A percentile compares a stretch with the other conserved stretches of the same genome.
Evolutionary conservation across 139 green algal species (phyloP).

Genomic region (Monoraphidium neglectum): DNA sequence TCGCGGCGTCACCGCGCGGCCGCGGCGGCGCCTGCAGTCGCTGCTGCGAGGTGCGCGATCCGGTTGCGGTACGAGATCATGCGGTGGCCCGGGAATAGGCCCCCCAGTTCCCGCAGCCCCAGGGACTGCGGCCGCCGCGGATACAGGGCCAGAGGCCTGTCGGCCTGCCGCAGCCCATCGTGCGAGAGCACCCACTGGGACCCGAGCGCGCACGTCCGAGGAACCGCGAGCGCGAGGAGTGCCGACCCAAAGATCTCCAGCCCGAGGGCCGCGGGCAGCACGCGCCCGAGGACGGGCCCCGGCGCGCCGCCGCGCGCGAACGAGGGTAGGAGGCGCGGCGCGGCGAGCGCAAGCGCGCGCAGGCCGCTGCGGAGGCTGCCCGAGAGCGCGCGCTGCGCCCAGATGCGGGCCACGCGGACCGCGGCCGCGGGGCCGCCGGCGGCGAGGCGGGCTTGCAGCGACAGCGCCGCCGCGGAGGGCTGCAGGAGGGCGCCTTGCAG

Average conservation of each 20-base stretch:
- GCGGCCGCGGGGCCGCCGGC: too few relatives aligned
- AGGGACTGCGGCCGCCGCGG: background rate
- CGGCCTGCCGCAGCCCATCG: background rate
- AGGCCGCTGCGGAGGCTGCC: conserved; percentile 6
- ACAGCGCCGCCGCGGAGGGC: too few relatives aligned
- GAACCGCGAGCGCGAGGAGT: background rate
- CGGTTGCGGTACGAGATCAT: conserved; percentile 28
- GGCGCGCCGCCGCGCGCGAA: too few relatives aligned
- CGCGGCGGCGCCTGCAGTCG: too few relatives aligned
- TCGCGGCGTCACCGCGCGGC: too few relatives aligned
- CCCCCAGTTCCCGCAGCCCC: conserved; percentile 11
- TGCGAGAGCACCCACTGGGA: conserved; percentile 25
- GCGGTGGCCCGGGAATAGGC: conserved; percentile 25
- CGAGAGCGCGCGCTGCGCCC: too few relatives aligned
- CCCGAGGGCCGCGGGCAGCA: background rate
- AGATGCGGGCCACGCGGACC: too few relatives aligned
- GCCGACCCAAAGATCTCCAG: conserved; percentile 11
- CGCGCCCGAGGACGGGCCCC: background rate
- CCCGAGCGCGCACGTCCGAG: conserved; percentile 12
- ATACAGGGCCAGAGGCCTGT: conserved; percentile 1
- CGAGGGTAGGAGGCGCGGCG: conserved; percentile 11
- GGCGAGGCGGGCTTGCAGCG: too few relatives aligned
- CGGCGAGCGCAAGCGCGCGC: conserved; percentile 9
- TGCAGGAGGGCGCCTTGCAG: too few relatives aligned
- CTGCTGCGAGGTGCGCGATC: conserved; percentile 6